Conservation (phyloP, 768 basidiomycete species). For the Pleurotus tuoliensis region DNA sequence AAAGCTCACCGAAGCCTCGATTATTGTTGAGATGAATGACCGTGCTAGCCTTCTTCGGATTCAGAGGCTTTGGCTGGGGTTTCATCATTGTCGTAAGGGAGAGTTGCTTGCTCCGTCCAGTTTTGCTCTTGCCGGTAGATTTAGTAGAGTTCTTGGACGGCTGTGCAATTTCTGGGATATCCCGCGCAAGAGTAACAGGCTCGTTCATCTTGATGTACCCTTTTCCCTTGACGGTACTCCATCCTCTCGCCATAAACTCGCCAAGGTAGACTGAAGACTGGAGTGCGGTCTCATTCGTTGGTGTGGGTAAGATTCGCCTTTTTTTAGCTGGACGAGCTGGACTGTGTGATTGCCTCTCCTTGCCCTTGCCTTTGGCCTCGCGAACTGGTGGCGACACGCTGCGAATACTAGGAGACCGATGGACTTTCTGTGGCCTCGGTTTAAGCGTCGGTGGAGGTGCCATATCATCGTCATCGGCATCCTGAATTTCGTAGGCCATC, state of each 20-base stretch:
- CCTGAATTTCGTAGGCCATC: conserved; percentile 5
- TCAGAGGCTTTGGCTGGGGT: conserved; percentile 42
- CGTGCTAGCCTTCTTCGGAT: conserved; percentile 49
- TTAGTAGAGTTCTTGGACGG: background rate
- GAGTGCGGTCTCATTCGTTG: conserved; percentile 12
- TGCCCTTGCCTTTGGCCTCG: background rate
- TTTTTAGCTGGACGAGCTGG: conserved; percentile 44
- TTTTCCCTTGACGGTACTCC: conserved; percentile 73
- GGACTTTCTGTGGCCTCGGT: conserved; percentile 9
- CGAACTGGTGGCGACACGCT: conserved; percentile 28
- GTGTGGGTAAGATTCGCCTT: conserved; percentile 40
- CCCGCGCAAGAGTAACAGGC: conserved; percentile 53
- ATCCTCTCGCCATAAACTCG: conserved; percentile 69
- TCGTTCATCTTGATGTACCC: conserved; percentile 69
- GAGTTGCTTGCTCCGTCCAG: conserved; percentile 48
- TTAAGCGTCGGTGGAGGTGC: conserved; percentile 28
- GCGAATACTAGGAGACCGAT: conserved; percentile 37
- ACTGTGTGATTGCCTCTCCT: conserved; percentile 7
- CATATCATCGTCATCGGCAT: conserved; percentile 13
- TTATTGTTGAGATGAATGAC: conserved; percentile 66
- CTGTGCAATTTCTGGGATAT: conserved; percentile 33
- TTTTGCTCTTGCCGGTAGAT: conserved; percentile 17
- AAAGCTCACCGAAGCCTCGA: conserved; percentile 58
- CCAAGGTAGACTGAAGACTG: conserved; percentile 52
- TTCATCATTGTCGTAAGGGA: conserved; percentile 67